Conservation (phyloP, 2,329 filamentous ascomycete species). For the Microcera coccophila region DNA sequence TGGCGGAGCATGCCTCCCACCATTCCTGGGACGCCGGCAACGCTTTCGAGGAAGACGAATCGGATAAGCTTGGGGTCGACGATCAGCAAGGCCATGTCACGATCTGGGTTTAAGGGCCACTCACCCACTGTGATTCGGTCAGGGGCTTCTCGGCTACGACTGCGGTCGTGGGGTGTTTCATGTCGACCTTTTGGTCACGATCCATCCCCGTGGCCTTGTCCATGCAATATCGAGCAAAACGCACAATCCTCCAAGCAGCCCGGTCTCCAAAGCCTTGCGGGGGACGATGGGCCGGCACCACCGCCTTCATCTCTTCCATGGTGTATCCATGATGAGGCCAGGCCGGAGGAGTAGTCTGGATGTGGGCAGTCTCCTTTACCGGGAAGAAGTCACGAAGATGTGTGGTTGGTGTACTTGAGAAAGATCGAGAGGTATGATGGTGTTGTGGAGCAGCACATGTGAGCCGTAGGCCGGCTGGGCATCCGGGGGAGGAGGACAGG, state of each 20-base stretch:
- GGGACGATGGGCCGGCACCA: constrained; percentile 73
- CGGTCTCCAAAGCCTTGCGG: constrained; percentile 71
- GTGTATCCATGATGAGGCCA: constrained; percentile 74
- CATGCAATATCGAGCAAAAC: constrained; percentile 72
- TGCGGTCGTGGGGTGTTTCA: constrained; percentile 53
- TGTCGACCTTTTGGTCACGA: constrained; percentile 67
- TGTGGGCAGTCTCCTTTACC: constrained; percentile 55
- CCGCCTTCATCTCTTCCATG: constrained; percentile 69
- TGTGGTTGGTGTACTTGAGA: constrained; percentile 47
- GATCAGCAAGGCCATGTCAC: constrained; percentile 9
- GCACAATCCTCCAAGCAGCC: constrained; percentile 72
- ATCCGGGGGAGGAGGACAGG: constrained; percentile 12
- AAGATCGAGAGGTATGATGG: constrained; percentile 32
- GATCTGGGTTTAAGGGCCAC: constrained; percentile 12
- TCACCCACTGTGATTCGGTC: constrained; percentile 79
- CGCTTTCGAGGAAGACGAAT: constrained; percentile 90
- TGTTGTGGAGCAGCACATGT: constrained; percentile 15
- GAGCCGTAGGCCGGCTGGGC: constrained; percentile 11
- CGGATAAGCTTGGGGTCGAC: constrained; percentile 55
- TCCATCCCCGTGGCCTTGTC: constrained; percentile 72
- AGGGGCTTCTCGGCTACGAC: constrained; percentile 55
- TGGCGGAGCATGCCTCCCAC: constrained; percentile 93
- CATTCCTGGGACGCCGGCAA: constrained; percentile 95
- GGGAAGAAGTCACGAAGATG: constrained; percentile 61
- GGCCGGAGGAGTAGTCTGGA: constrained; percentile 59